Base-by-base conservation (phyloP, 2,329 filamentous ascomycete genomes). In the Hawksworthiomyces lignivorus region DNA sequence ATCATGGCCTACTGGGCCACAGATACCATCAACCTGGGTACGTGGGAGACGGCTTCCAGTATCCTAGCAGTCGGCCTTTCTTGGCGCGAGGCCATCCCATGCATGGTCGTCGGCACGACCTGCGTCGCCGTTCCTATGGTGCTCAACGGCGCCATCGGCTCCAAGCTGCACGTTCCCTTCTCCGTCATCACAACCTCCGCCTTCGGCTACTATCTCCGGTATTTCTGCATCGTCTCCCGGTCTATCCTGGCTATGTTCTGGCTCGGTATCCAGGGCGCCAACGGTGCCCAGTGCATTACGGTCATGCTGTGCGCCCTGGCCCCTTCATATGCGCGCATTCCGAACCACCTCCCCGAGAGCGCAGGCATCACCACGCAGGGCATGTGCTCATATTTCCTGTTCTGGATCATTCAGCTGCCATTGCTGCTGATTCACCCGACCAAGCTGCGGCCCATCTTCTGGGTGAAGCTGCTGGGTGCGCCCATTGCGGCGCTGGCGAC, bases 401-500 rank as follows among this genome's bases (percentile, higher is more conserved):
- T 58, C 45, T 65, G 62, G 62, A 44, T 61, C 24, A 51, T 63
- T 39, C 62, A 64, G 50, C 44, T 53, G 38, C 51, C 51, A 10
- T 39, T 53, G 42, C 41, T 53, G 39, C 37, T 52, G 12, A 52
- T 53, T 44, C 47, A 31, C 38, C 50, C 51, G 8, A 47, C 40
- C 17, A 41, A 43, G 28, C 48, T 53, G 22, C 36, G 26, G 18
- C 31, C 18, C 39, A 41, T 53, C 69, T 76, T 76, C 50, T 63
- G 70, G 32, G 47, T 68, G 45, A 75, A 75, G 57, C 53, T 69
- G 0, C 49, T 69, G 5, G 56, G 67, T 4, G 69, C 79, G 10
- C 78, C 77, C 2, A 61, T 74, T n/a, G 70, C 73, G 2, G 78
- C 75, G 54, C 66, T 82, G 44, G 75, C 73, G 2, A 79, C 78